A percentile compares a stretch with the other conserved stretches of the same genome.
phyloP scores from a whole-genome alignment of 208 protist species.

The Willaertia magna region DNA sequence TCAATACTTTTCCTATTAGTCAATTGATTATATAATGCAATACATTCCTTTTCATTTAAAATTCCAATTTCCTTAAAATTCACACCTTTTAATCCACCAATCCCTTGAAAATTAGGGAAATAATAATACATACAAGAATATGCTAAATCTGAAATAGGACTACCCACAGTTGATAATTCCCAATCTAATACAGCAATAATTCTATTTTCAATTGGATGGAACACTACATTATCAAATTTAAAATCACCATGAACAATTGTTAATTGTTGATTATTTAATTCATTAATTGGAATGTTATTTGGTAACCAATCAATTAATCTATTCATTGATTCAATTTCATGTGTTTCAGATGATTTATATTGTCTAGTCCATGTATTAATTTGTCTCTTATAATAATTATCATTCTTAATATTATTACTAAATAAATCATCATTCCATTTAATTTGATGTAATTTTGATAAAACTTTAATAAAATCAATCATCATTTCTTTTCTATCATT shows the following conservation, averaged over 20 bases:
- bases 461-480: neutral
- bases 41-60: slow-evolving; percentile 12
- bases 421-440: slow-evolving; percentile 25
- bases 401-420: neutral
- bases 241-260: slow-evolving; percentile 38
- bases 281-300: slow-evolving; percentile 28
- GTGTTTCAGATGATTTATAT: slow-evolving; percentile 26
- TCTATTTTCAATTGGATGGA: slow-evolving; percentile 43
- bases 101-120: neutral
- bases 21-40: slow-evolving; percentile 18
- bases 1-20: neutral
- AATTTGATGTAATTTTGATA: slow-evolving; percentile 24
- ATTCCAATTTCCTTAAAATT: neutral
- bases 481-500: neutral
- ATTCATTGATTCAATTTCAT: slow-evolving; percentile 27
- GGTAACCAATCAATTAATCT: slow-evolving; percentile 34
- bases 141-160: slow-evolving; percentile 44
- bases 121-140: slow-evolving; percentile 35
- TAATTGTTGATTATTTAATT: neutral
- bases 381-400: slow-evolving; percentile 16
- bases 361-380: slow-evolving; percentile 29
- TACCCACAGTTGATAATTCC: slow-evolving; percentile 56
- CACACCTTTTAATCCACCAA: neutral
- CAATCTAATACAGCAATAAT: slow-evolving; percentile 59
- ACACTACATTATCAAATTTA: slow-evolving; percentile 44